These are phyloP conservation scores for Myriosclerotinia duriaeana DNA, from an alignment of 2,329 filamentous ascomycete species.

Conservation along the genomic window DNA sequence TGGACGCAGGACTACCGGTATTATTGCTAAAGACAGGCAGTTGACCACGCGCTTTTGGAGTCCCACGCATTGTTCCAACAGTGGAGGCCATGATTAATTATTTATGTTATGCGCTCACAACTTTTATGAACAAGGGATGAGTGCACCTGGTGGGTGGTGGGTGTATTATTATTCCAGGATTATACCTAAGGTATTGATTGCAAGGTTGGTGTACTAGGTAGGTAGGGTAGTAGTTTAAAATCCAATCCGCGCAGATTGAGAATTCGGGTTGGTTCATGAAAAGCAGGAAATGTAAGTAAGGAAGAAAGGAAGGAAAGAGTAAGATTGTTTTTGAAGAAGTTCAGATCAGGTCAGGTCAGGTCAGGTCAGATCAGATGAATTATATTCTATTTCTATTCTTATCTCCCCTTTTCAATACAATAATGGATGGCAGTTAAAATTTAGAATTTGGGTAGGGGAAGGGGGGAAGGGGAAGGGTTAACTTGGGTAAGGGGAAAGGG, in stretches of 20 bases:
- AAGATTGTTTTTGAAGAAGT: background rate
- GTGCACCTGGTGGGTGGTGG: too few relatives aligned
- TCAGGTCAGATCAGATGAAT: background rate
- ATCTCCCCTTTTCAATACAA: background rate
- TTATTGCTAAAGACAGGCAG: conserved; percentile 58
- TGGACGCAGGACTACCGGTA: conserved; percentile 53
- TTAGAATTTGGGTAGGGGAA: too few relatives aligned
- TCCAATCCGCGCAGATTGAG: background rate
- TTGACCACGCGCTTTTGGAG: conserved; percentile 62
- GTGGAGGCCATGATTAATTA: conserved; percentile 37
- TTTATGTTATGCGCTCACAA: conserved; percentile 17
- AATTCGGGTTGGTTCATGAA: background rate
- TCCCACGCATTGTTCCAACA: conserved; percentile 63
- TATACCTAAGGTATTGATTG: too few relatives aligned
- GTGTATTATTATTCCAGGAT: too few relatives aligned
- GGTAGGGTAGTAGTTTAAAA: conserved; percentile 10
- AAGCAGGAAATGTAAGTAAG: too few relatives aligned
- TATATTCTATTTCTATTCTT: background rate
- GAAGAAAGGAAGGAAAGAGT: too few relatives aligned
- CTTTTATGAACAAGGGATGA: conserved; percentile 16
- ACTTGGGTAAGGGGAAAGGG: background rate
- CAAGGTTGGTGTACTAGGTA: background rate
- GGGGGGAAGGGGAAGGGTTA: too few relatives aligned
- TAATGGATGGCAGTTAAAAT: background rate
- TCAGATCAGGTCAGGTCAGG: background rate